Percentiles rank a stretch among this genome's conserved stretches.
These are phyloP conservation scores for Thalassia testudinum DNA, from an alignment of 116 monocot genomes.

Conservation along the genomic window DNA sequence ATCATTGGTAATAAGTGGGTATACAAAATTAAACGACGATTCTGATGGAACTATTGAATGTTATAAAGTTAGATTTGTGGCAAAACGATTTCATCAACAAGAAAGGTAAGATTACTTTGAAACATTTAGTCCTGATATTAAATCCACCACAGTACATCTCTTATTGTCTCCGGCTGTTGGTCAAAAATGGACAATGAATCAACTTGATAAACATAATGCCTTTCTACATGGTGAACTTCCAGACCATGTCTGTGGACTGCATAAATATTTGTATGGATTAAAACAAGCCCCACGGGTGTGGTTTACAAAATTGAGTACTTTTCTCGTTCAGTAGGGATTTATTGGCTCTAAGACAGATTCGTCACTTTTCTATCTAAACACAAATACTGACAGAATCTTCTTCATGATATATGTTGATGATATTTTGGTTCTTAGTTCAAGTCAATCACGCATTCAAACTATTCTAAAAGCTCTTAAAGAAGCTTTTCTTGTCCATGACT, in stretches of 20 bases:
- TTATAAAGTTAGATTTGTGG: constrained; percentile 2
- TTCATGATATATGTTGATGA: too few relatives aligned
- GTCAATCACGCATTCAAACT: background rate
- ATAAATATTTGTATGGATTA: background rate
- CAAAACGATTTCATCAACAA: background rate
- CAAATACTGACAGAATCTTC: background rate
- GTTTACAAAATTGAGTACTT: background rate
- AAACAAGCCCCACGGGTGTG: background rate
- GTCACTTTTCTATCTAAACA: background rate
- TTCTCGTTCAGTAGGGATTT: background rate
- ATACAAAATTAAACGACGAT: background rate
- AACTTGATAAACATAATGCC: background rate
- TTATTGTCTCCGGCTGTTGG: background rate
- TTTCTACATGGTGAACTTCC: background rate
- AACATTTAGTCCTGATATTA: background rate
- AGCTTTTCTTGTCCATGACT: background rate
- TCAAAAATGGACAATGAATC: background rate
- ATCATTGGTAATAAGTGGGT: constrained; percentile 12
- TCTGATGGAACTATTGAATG: constrained; percentile 6
- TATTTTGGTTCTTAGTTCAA: background rate
- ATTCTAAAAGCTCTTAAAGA: background rate
- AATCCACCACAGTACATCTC: background rate
- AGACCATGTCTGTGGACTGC: background rate
- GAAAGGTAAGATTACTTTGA: background rate
- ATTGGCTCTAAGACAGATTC: background rate